Percentiles rank a stretch among this genome's conserved stretches.
These are phyloP conservation scores for Drechslera avenae DNA, from an alignment of 2,329 filamentous ascomycete species.

Conservation along the genomic window DNA sequence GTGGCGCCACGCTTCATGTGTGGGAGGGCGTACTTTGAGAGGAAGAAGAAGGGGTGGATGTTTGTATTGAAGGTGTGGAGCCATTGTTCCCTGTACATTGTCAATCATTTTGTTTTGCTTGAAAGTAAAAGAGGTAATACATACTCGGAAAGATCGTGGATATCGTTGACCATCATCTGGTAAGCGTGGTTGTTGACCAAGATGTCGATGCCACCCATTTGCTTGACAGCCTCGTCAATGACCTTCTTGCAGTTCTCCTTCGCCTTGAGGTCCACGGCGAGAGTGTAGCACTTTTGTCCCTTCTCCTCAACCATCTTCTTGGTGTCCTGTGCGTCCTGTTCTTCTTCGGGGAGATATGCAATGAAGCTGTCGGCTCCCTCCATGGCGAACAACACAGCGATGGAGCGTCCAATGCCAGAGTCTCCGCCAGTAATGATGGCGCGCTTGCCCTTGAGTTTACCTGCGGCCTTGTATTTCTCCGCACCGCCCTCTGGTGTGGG, in stretches of 20 bases:
- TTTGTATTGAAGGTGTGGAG: conserved; percentile 79
- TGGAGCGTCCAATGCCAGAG: conserved; percentile 76
- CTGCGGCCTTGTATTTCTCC: conserved; percentile 73
- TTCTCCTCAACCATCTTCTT: conserved; percentile 71
- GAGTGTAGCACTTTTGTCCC: conserved; percentile 68
- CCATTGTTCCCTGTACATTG: conserved; percentile 70
- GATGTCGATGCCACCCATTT: conserved; percentile 73
- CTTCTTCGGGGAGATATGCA: conserved; percentile 74
- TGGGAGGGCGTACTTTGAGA: conserved; percentile 75
- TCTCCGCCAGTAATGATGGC: conserved; percentile 83
- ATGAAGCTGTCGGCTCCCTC: conserved; percentile 78
- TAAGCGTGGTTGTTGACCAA: conserved; percentile 74
- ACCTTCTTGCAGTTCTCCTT: conserved; percentile 71
- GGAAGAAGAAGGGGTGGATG: conserved; percentile 81
- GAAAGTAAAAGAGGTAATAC: conserved; percentile 28
- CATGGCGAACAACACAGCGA: conserved; percentile 78
- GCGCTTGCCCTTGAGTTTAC: conserved; percentile 75
- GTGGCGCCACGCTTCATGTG: conserved; percentile 75
- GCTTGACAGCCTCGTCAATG: conserved; percentile 68
- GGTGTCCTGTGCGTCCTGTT: conserved; percentile 76
- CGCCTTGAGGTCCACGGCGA: conserved; percentile 68
- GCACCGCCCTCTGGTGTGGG: conserved; percentile 71
- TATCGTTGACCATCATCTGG: conserved; percentile 75
- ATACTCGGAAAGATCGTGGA: conserved; percentile 71
- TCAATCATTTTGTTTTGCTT: conserved; percentile 14